A percentile compares a stretch with the other conserved stretches of the same genome.
Conservation (phyloP, 2,329 filamentous ascomycete species). For the Scolecobasidium constrictum region DNA sequence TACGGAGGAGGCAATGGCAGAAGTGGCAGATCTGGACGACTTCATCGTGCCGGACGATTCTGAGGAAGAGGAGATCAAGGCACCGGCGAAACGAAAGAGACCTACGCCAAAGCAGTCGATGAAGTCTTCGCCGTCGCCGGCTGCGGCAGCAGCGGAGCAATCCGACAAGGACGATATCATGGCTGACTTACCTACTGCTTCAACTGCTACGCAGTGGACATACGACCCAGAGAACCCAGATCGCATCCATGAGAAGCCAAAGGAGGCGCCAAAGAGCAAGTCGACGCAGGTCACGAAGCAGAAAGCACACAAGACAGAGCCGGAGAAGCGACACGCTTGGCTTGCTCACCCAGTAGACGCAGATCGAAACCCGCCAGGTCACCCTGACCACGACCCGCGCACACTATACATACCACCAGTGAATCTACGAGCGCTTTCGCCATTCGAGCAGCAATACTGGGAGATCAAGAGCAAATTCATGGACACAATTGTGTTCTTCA, state of each 20-base stretch:
- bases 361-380: constrained; percentile 63
- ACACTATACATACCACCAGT: constrained; percentile 80
- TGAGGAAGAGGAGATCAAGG: constrained; percentile 48
- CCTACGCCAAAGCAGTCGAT: constrained; percentile 33
- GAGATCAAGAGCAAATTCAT: constrained; percentile 97
- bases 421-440: constrained; percentile 74
- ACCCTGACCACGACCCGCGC: constrained; percentile 83
- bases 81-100: constrained; percentile 60
- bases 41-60: constrained; percentile 84
- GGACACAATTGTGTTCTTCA: constrained; percentile 98
- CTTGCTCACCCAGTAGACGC: constrained; percentile 77
- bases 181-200: constrained; percentile 44
- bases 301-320: constrained; percentile 72
- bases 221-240: constrained; percentile 52
- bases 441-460: constrained; percentile 98
- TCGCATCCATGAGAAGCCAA: constrained; percentile 19
- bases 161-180: constrained; percentile 35
- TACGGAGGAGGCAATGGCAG: constrained; percentile 43
- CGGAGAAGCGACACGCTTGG: constrained; percentile 82
- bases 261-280: constrained; percentile 17
- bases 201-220: constrained; percentile 75
- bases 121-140: constrained; percentile 39
- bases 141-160: constrained; percentile 32
- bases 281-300: constrained; percentile 26
- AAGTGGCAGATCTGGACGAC: constrained; percentile 61